Evolutionary conservation across 1,139 yeast species (phyloP).

Genomic region (Hyphopichia khmerensis): DNA sequence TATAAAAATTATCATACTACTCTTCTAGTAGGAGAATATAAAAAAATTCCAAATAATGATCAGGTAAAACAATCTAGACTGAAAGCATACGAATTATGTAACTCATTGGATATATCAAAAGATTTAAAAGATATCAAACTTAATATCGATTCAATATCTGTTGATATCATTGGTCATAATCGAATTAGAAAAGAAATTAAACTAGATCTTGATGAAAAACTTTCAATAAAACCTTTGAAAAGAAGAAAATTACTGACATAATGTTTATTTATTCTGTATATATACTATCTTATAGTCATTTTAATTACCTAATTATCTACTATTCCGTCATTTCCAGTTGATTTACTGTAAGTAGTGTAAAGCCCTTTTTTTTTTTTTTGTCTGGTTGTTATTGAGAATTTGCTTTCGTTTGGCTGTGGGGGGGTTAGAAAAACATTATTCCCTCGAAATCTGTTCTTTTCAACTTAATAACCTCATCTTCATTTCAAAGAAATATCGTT

Average conservation of each 20-base stretch:
- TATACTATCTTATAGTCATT: no score
- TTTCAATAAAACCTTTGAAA: not conserved
- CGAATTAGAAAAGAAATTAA: conserved; percentile 1
- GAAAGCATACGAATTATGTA: conserved; percentile 31
- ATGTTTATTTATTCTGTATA: no score
- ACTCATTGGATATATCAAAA: not conserved
- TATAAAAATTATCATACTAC: conserved; percentile 7
- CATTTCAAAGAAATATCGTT: no score
- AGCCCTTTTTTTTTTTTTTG: not conserved
- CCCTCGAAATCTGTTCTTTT: not conserved
- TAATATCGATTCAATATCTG: not conserved
- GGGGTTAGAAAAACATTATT: no score
- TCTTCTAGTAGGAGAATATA: conserved; percentile 6
- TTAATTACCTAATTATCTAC: no score
- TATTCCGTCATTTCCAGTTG: not conserved
- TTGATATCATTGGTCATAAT: conserved; percentile 2
- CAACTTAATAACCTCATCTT: no score
- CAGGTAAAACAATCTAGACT: conserved; percentile 20
- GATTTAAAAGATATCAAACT: not conserved
- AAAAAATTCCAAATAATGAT: not conserved
- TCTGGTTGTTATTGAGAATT: no score
- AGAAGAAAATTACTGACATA: not conserved
- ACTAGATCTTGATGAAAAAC: not conserved
- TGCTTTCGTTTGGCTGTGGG: not conserved
- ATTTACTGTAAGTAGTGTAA: not conserved